Evolutionary conservation across 2,329 filamentous ascomycete genomes (phyloP).

Genomic region (Apiospora marii): DNA sequence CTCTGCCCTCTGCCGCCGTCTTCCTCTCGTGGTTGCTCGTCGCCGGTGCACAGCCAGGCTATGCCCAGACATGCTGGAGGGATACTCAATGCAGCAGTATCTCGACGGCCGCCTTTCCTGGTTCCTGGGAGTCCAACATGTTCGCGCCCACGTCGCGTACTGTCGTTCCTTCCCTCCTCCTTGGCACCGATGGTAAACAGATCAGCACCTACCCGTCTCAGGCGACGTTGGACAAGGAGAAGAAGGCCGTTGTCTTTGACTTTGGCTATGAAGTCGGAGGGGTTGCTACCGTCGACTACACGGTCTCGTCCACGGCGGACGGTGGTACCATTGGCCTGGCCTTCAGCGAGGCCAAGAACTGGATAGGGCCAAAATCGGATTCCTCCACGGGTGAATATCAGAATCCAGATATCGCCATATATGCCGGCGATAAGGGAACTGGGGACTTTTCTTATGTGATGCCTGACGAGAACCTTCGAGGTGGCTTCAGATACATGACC

Average conservation of each 20-base stretch:
- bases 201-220: slow-evolving; percentile 28
- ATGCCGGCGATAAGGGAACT: slow-evolving; percentile 43
- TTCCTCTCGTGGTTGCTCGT: slow-evolving; percentile 3
- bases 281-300: slow-evolving; percentile 37
- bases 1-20: neutral
- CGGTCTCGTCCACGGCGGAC: slow-evolving; percentile 33
- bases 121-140: slow-evolving; percentile 65
- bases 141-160: slow-evolving; percentile 61
- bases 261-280: slow-evolving; percentile 42
- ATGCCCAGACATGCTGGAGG: slow-evolving; percentile 57
- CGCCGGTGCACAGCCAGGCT: neutral
- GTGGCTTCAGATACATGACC: slow-evolving; percentile 54
- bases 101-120: slow-evolving; percentile 58
- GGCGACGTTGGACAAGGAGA: slow-evolving; percentile 29
- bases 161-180: slow-evolving; percentile 53
- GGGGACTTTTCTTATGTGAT: slow-evolving; percentile 47
- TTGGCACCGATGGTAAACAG: slow-evolving; percentile 36
- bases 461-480: slow-evolving; percentile 48
- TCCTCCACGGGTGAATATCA: slow-evolving; percentile 47
- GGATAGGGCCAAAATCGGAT: slow-evolving; percentile 50
- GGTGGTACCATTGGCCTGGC: slow-evolving; percentile 48
- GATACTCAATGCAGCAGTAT: slow-evolving; percentile 61
- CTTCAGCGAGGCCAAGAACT: slow-evolving; percentile 52
- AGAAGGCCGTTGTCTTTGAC: slow-evolving; percentile 35
- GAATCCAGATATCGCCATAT: slow-evolving; percentile 46